A percentile compares a stretch with the other conserved stretches of the same genome.
Conservation (phyloP, 2,329 filamentous ascomycete species). For the Cyclaneusma minus region DNA sequence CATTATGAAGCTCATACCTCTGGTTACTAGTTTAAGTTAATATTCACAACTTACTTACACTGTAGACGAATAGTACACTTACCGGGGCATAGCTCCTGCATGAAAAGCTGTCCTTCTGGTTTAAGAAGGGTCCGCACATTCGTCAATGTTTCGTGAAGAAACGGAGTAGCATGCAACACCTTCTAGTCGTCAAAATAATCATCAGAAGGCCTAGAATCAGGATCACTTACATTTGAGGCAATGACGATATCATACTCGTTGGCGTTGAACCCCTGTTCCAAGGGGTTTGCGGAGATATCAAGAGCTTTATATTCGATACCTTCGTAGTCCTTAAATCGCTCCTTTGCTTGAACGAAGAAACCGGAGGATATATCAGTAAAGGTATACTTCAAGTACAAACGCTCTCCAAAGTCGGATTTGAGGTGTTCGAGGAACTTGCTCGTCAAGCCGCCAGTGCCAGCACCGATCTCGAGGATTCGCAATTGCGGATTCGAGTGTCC, state of each 20-base stretch:
- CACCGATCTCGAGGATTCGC: slow-evolving; percentile 10
- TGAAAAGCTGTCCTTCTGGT: slow-evolving; percentile 7
- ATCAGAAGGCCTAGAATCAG: no score
- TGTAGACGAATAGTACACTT: no score
- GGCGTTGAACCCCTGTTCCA: slow-evolving; percentile 19
- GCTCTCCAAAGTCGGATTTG: slow-evolving; percentile 4
- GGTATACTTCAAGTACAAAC: slow-evolving; percentile 6
- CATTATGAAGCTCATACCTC: no score
- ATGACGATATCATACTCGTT: slow-evolving; percentile 13
- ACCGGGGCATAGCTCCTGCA: slow-evolving; percentile 2
- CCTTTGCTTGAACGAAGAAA: slow-evolving; percentile 19
- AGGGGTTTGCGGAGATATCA: slow-evolving; percentile 18
- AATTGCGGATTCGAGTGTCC: slow-evolving; percentile 6
- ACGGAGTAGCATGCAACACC: slow-evolving; percentile 13
- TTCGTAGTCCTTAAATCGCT: slow-evolving; percentile 4
- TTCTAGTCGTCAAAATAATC: no score
- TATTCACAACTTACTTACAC: no score
- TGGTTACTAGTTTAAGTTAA: no score
- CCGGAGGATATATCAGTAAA: slow-evolving; percentile 13
- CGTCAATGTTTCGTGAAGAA: slow-evolving; percentile 5
- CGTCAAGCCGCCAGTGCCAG: slow-evolving; percentile 11
- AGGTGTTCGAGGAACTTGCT: slow-evolving; percentile 6
- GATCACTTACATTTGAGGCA: slow-evolving; percentile 12
- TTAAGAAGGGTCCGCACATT: slow-evolving; percentile 9
- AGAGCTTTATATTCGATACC: slow-evolving; percentile 18